These are phyloP conservation scores for Lecanosticta acicola DNA, from an alignment of 2,329 filamentous ascomycete species.

Conservation along the genomic window DNA sequence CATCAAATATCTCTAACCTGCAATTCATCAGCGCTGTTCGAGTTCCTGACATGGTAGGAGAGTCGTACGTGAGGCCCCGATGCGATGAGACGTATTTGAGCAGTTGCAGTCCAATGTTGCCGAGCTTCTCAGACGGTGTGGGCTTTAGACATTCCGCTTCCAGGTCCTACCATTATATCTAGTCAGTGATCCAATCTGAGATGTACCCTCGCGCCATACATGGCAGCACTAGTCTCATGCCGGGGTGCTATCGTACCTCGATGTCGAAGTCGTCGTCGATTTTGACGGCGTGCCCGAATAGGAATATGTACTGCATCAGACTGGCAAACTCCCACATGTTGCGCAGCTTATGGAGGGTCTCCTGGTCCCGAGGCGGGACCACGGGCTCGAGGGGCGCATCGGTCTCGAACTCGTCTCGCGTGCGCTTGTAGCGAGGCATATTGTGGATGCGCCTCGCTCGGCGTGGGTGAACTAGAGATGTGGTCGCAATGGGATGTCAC, in stretches of 20 bases:
- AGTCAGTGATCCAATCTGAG: constrained; percentile 25
- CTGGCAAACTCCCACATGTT: constrained; percentile 96
- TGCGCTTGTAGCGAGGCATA: constrained; percentile 54
- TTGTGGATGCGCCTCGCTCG: constrained; percentile 11
- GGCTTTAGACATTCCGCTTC: constrained; percentile 84
- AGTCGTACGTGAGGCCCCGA: constrained; percentile 77
- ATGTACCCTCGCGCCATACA: background rate
- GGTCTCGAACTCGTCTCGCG: constrained; percentile 48
- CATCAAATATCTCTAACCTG: constrained; percentile 83
- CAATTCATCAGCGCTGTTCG: background rate
- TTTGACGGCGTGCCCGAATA: constrained; percentile 85
- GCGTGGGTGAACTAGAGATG: background rate
- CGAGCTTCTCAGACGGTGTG: constrained; percentile 62
- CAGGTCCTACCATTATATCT: constrained; percentile 58
- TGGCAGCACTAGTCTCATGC: constrained; percentile 4
- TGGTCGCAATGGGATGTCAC: background rate
- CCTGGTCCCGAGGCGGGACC: constrained; percentile 28
- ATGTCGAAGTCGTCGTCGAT: constrained; percentile 84
- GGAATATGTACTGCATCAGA: constrained; percentile 85
- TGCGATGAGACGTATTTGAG: constrained; percentile 93
- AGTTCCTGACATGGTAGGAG: too few relatives aligned
- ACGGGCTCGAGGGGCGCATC: constrained; percentile 27
- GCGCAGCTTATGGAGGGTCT: constrained; percentile 62
- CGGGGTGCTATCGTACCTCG: constrained; percentile 57
- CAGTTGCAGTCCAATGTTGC: constrained; percentile 76